Evolutionary conservation across 768 basidiomycete species (phyloP).

Genomic region (Psilocybe cubensis): DNA sequence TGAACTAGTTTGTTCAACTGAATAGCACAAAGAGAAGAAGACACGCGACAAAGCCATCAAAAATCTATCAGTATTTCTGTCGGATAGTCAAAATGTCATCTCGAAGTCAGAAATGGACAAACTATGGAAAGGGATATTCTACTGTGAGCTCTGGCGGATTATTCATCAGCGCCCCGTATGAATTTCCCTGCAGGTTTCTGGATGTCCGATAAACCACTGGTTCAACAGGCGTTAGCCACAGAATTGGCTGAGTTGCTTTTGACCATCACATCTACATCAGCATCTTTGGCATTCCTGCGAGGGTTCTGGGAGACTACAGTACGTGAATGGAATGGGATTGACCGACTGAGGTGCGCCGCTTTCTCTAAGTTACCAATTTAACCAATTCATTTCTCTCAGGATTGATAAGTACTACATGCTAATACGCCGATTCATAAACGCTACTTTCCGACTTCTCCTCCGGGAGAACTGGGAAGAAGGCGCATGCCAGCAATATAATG

Average conservation of each 20-base stretch:
- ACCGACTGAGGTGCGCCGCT: slow-evolving; percentile 74
- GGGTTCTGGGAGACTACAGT: slow-evolving; percentile 94
- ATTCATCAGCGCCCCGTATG: neutral
- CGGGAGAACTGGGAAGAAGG: slow-evolving; percentile 67
- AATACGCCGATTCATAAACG: slow-evolving; percentile 85
- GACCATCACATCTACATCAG: slow-evolving; percentile 56
- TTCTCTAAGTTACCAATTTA: neutral
- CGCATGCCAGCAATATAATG: slow-evolving; percentile 63
- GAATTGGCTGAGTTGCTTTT: slow-evolving; percentile 85
- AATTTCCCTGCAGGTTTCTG: slow-evolving; percentile 74
- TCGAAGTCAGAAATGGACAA: slow-evolving; percentile 83
- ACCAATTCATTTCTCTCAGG: slow-evolving; percentile 41
- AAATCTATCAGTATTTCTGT: slow-evolving; percentile 78
- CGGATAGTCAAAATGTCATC: slow-evolving; percentile 63
- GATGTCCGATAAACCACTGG: slow-evolving; percentile 99
- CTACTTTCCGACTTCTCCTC: slow-evolving; percentile 79
- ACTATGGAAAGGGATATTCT: slow-evolving; percentile 98
- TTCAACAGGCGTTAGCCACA: slow-evolving; percentile 89
- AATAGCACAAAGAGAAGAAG: slow-evolving; percentile 72
- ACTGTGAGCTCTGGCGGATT: slow-evolving; percentile 59
- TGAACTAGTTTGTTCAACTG: slow-evolving; percentile 1
- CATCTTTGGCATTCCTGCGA: slow-evolving; percentile 75
- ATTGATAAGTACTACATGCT: slow-evolving; percentile 99
- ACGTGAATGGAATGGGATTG: slow-evolving; percentile 93
- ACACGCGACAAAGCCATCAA: slow-evolving; percentile 91